phyloP scores from a whole-genome alignment of 148 eudicot species.

The Vaccinium corymbosum region DNA sequence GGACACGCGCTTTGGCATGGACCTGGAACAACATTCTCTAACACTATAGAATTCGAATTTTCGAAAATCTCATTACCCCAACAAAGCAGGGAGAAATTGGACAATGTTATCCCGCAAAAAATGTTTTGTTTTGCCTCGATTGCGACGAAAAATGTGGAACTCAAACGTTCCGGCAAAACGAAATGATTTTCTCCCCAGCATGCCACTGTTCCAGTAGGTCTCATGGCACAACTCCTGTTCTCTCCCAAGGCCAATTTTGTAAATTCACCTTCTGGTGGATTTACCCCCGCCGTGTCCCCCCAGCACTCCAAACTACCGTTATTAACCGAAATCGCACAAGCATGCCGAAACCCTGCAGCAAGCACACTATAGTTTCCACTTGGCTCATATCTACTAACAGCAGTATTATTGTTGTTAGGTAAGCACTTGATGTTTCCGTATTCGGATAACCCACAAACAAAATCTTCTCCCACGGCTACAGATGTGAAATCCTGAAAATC shows the following conservation, averaged over 20 bases:
- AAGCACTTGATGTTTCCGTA: slow-evolving; percentile 43
- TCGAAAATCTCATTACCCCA: slow-evolving; percentile 53
- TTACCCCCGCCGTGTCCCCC: slow-evolving; percentile 41
- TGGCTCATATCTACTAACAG: slow-evolving; percentile 31
- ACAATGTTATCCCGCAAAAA: slow-evolving; percentile 61
- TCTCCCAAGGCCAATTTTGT: slow-evolving; percentile 64
- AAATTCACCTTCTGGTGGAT: slow-evolving; percentile 40
- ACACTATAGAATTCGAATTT: slow-evolving; percentile 30
- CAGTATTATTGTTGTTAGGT: slow-evolving; percentile 15
- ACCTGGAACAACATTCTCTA: slow-evolving; percentile 59
- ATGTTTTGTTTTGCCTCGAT: slow-evolving; percentile 44
- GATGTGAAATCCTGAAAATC: slow-evolving; percentile 22
- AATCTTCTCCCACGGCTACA: slow-evolving; percentile 62
- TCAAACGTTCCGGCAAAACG: slow-evolving; percentile 35
- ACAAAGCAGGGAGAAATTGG: slow-evolving; percentile 52
- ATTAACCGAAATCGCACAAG: slow-evolving; percentile 45
- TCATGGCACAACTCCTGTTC: slow-evolving; percentile 48
- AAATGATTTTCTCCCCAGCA: slow-evolving; percentile 71
- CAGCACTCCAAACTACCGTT: slow-evolving; percentile 58
- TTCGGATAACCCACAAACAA: slow-evolving; percentile 53
- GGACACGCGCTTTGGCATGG: slow-evolving; percentile 45
- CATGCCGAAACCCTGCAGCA: slow-evolving; percentile 42
- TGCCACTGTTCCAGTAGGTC: slow-evolving; percentile 47
- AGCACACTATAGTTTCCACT: slow-evolving; percentile 42
- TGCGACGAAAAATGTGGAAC: slow-evolving; percentile 30